Evolutionary conservation across 2,329 filamentous ascomycete species (phyloP).

Genomic region (Botrytis cinerea): DNA sequence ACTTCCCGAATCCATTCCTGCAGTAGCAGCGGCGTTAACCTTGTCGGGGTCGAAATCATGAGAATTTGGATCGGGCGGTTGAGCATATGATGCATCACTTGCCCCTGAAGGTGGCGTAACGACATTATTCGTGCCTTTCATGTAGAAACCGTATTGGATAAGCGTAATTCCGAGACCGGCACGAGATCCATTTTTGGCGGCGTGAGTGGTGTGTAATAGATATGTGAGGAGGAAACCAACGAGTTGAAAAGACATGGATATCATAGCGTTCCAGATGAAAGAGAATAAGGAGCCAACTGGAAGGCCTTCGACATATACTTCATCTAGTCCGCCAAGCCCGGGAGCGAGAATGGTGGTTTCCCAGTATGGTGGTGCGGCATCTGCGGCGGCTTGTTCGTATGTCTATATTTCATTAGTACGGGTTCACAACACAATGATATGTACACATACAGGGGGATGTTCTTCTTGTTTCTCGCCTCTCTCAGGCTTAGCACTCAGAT

Average conservation of each 20-base stretch:
- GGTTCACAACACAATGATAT: slow-evolving; percentile 18
- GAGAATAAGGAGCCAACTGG: slow-evolving; percentile 86
- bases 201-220: slow-evolving; percentile 95
- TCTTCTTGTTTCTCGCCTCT: slow-evolving; percentile 79
- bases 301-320: slow-evolving; percentile 95
- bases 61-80: slow-evolving; percentile 82
- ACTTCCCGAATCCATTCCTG: slow-evolving; percentile 44
- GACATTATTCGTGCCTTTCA: slow-evolving; percentile 65
- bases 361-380: slow-evolving; percentile 97
- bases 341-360: slow-evolving; percentile 97
- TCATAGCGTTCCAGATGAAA: slow-evolving; percentile 92
- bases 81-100: slow-evolving; percentile 59
- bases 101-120: slow-evolving; percentile 44
- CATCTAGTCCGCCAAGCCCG: slow-evolving; percentile 83
- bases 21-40: slow-evolving; percentile 52
- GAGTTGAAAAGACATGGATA: slow-evolving; percentile 95
- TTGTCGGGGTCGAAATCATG: slow-evolving; percentile 81
- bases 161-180: slow-evolving; percentile 93
- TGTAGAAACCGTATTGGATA: slow-evolving; percentile 95
- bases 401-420: slow-evolving; percentile 56
- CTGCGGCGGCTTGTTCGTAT: slow-evolving; percentile 96
- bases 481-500: slow-evolving; percentile 88
- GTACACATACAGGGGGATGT: slow-evolving; percentile 79
- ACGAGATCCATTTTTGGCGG: slow-evolving; percentile 94
- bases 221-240: slow-evolving; percentile 98